Evolutionary conservation across 176 grass and related monocot species (phyloP).

Genomic region (Stipa capillata): DNA sequence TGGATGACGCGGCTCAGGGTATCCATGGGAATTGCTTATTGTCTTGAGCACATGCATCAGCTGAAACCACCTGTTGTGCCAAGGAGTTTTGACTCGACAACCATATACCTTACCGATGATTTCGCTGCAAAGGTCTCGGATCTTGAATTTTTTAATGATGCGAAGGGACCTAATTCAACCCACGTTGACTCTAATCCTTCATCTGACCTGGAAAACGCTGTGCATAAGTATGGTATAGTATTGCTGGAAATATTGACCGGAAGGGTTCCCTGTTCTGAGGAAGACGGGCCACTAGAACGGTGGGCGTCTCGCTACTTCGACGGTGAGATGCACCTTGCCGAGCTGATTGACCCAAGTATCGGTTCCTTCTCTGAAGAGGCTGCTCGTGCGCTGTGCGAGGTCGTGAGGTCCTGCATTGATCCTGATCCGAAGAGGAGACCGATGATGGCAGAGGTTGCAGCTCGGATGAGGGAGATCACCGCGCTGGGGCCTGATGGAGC

Average conservation of each 20-base stretch:
- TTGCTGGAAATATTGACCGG: constrained; percentile 76
- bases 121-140: constrained; percentile 71
- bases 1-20: constrained; percentile 70
- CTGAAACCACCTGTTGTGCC: constrained; percentile 45
- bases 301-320: constrained; percentile 35
- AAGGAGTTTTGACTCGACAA: constrained; percentile 44
- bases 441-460: constrained; percentile 37
- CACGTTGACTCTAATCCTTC: background rate
- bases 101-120: constrained; percentile 80
- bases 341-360: constrained; percentile 45
- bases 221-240: constrained; percentile 55
- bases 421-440: constrained; percentile 51
- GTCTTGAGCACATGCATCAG: constrained; percentile 74
- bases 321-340: constrained; percentile 19
- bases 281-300: constrained; percentile 30
- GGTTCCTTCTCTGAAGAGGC: constrained; percentile 35
- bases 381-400: constrained; percentile 37
- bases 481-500: constrained; percentile 59
- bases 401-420: constrained; percentile 46
- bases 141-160: constrained; percentile 31
- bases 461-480: constrained; percentile 50
- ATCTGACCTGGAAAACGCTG: constrained; percentile 20
- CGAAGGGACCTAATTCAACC: constrained; percentile 4
- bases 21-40: constrained; percentile 86
- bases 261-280: constrained; percentile 36